Evolutionary conservation across 1,284 basidiomycete species (phyloP).

Genomic region (Puccinia triticina): DNA sequence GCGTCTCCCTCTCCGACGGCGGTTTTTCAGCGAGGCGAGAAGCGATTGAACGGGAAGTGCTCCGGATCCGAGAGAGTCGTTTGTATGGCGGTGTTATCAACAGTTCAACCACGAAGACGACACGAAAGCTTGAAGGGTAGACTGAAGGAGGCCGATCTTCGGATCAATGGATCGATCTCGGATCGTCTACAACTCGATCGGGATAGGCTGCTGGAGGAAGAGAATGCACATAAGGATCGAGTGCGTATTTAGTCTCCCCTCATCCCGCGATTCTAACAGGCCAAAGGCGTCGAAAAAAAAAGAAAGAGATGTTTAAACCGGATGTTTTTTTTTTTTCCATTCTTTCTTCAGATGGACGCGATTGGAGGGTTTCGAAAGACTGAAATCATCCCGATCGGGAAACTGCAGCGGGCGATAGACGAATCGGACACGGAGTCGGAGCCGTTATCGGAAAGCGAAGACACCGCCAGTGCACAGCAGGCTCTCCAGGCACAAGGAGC

Average conservation of each 20-base stretch:
- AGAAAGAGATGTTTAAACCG: not conserved
- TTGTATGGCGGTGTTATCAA: no score
- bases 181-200: constrained; percentile 16
- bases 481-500: not conserved
- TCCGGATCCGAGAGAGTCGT: no score
- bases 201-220: constrained; percentile 4
- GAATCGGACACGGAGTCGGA: constrained; percentile 29
- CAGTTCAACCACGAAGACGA: not conserved
- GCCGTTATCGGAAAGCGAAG: constrained; percentile 17
- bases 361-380: constrained; percentile 17
- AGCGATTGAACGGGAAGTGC: not conserved
- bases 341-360: constrained; percentile 29
- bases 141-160: not conserved
- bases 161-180: constrained; percentile 2
- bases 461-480: not conserved
- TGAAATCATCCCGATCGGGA: constrained; percentile 31
- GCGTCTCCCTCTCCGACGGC: no score
- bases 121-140: not conserved
- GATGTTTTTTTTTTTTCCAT: not conserved
- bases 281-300: not conserved
- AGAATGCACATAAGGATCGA: constrained; percentile 16
- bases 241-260: not conserved
- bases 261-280: not conserved
- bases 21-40: no score
- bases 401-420: constrained; percentile 21